phyloP scores from a whole-genome alignment of 1,284 basidiomycete species.

The Apiotrichum domesticum region DNA sequence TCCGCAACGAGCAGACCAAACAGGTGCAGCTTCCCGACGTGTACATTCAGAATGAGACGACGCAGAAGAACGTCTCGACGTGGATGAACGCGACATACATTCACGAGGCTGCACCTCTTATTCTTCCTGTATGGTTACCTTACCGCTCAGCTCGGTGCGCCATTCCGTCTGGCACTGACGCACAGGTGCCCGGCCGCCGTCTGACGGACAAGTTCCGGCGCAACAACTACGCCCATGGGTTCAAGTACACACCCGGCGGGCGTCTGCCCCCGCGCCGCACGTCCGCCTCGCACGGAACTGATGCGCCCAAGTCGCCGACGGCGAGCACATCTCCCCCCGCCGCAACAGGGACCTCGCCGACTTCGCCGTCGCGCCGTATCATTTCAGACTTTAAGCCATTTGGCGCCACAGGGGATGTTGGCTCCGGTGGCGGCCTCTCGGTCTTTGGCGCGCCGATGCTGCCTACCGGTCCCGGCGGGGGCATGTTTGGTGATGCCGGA shows the following conservation, averaged over 20 bases:
- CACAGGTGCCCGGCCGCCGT: constrained; percentile 77
- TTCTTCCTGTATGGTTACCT: constrained; percentile 63
- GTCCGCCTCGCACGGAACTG: constrained; percentile 26
- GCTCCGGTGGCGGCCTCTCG: constrained; percentile 8
- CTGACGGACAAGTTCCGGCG: constrained; percentile 84
- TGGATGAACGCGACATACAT: constrained; percentile 73
- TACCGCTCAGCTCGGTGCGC: background rate
- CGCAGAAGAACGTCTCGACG: constrained; percentile 80
- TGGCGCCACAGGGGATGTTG: constrained; percentile 51
- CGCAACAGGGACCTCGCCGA: constrained; percentile 34
- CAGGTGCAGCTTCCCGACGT: constrained; percentile 95
- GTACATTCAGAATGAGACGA: constrained; percentile 81
- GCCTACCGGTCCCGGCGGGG: constrained; percentile 43
- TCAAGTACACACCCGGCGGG: constrained; percentile 55
- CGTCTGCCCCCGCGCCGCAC: constrained; percentile 51
- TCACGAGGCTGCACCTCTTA: constrained; percentile 65
- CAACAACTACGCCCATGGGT: constrained; percentile 32
- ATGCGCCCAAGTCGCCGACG: background rate
- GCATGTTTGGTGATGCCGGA: constrained; percentile 44
- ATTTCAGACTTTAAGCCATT: constrained; percentile 85
- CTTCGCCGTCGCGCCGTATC: constrained; percentile 67
- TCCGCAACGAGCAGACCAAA: constrained; percentile 94
- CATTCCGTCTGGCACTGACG: background rate
- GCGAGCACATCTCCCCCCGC: constrained; percentile 37
- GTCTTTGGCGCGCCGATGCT: constrained; percentile 49